Evolutionary conservation across 2,329 filamentous ascomycete species (phyloP).

Genomic region (Colletotrichum horii): DNA sequence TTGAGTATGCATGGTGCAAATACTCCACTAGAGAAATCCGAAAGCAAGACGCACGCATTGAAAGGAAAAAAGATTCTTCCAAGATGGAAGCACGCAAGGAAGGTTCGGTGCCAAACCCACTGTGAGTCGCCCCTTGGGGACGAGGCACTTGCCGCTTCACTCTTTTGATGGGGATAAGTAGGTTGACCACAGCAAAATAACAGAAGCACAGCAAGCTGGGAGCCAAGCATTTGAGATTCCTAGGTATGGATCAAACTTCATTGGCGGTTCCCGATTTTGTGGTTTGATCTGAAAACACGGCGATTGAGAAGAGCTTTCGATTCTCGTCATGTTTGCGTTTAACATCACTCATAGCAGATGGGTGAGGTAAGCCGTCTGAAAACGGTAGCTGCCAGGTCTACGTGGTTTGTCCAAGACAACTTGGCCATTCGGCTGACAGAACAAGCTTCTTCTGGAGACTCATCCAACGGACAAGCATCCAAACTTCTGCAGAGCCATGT

Average conservation of each 20-base stretch:
- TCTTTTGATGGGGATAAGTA: too few relatives aligned
- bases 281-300: not conserved
- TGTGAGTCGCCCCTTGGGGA: too few relatives aligned
- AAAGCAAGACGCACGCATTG: not conserved
- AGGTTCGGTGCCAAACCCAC: not conserved
- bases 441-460: not conserved
- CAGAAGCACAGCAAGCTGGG: not conserved
- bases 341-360: not conserved
- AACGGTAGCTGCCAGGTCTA: not conserved
- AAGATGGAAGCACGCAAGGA: not conserved
- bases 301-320: not conserved
- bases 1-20: not conserved
- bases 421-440: not conserved
- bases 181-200: too few relatives aligned
- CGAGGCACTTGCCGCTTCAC: too few relatives aligned
- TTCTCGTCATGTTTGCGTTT: not conserved
- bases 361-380: not conserved
- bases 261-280: not conserved
- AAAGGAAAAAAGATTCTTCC: not conserved
- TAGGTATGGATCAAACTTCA: not conserved
- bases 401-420: rapidly evolving
- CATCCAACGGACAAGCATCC: not conserved
- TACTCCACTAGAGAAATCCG: not conserved
- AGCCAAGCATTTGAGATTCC: rapidly evolving
- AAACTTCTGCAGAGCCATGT: not conserved